phyloP scores from a whole-genome alignment of 352 stramenopile species.

The Globisporangium polare region DNA sequence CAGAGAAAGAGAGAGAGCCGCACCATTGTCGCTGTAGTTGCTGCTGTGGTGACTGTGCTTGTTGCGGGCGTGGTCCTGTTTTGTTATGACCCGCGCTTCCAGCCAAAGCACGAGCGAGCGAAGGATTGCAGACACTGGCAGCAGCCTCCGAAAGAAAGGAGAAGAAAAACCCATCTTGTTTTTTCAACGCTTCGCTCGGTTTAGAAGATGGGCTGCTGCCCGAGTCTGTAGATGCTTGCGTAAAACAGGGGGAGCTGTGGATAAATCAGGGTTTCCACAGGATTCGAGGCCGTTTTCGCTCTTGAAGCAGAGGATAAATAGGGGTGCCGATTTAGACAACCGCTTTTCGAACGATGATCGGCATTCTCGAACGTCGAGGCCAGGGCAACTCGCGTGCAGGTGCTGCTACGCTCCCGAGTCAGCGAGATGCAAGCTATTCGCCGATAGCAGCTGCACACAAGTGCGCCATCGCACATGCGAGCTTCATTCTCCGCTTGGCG shows the following conservation, averaged over 20 bases:
- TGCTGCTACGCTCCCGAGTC: not conserved
- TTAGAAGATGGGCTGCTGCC: no score
- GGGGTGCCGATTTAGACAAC: not conserved
- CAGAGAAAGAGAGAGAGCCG: not conserved
- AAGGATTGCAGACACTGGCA: not conserved
- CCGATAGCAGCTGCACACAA: not conserved
- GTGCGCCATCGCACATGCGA: not conserved
- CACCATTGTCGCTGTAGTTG: slow-evolving; percentile 5
- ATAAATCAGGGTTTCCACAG: not conserved
- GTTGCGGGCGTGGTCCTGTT: slow-evolving; percentile 7
- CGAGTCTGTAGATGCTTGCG: not conserved
- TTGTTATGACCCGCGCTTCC: not conserved
- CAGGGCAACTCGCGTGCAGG: not conserved
- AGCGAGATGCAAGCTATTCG: not conserved
- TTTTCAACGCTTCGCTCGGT: no score
- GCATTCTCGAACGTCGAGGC: slow-evolving; percentile 6
- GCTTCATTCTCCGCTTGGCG: not conserved
- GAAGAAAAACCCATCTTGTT: no score
- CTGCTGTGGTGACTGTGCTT: not conserved
- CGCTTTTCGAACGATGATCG: not conserved
- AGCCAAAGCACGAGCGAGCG: not conserved
- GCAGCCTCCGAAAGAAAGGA: not conserved
- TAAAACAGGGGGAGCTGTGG: not conserved
- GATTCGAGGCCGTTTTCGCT: not conserved
- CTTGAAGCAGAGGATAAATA: not conserved